phyloP scores from a whole-genome alignment of 345 rosid species.

The Eutrema japonicum region DNA sequence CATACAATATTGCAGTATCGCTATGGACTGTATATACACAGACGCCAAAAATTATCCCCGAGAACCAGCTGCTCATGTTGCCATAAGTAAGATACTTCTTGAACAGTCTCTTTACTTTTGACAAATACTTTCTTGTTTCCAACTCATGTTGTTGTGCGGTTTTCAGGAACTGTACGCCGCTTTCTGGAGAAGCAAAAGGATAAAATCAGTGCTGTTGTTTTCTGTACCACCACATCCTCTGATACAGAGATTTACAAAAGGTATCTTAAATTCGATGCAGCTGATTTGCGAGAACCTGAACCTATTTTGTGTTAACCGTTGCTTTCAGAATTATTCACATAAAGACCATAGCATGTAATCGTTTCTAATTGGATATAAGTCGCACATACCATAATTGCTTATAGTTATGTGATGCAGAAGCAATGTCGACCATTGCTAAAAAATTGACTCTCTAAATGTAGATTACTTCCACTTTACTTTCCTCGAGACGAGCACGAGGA shows the following conservation, averaged over 20 bases:
- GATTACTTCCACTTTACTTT: constrained; percentile 95
- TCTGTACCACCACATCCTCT: constrained; percentile 76
- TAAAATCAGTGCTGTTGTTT: constrained; percentile 82
- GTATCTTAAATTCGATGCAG: constrained; percentile 44
- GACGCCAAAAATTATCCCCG: constrained; percentile 97
- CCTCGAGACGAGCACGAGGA: constrained; percentile 97
- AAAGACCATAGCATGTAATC: constrained; percentile 24
- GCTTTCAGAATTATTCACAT: constrained; percentile 5
- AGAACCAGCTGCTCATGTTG: constrained; percentile 98
- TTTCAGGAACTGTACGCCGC: constrained; percentile 88
- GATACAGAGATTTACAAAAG: constrained; percentile 97
- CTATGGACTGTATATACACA: constrained; percentile 91
- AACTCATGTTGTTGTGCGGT: constrained; percentile 30
- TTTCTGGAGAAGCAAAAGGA: constrained; percentile 92
- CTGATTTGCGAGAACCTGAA: constrained; percentile 10
- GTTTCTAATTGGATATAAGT: neutral
- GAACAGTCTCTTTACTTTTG: constrained; percentile 12
- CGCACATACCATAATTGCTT: constrained; percentile 2
- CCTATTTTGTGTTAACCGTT: neutral
- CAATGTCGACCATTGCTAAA: constrained; percentile 26
- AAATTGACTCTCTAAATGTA: constrained; percentile 43
- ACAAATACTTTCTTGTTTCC: constrained; percentile 12
- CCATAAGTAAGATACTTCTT: constrained; percentile 72
- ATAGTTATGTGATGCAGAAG: constrained; percentile 19
- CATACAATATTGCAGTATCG: constrained; percentile 66